Evolutionary conservation across 2,329 filamentous ascomycete genomes (phyloP).

Genomic region (Juglanconis sp.): DNA sequence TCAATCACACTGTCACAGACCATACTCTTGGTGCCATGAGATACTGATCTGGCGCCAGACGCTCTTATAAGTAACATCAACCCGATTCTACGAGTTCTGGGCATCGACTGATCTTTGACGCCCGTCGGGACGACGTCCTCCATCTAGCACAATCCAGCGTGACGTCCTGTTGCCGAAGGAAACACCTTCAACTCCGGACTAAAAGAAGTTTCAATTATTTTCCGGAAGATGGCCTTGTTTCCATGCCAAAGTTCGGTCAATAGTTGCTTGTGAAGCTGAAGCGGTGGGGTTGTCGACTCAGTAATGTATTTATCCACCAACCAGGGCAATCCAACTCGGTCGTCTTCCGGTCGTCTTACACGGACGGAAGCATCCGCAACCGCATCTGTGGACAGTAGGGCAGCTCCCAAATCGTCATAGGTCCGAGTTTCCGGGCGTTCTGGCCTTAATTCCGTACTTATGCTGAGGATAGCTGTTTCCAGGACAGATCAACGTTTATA

Average conservation of each 20-base stretch:
- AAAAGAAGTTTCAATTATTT: not conserved
- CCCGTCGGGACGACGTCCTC: not conserved
- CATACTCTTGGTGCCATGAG: not conserved
- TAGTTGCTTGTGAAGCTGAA: not conserved
- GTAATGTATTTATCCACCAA: slow-evolving; percentile 16
- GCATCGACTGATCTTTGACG: no score
- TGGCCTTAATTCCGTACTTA: not conserved
- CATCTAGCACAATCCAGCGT: not conserved
- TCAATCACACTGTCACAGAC: not conserved
- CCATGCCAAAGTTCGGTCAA: not conserved
- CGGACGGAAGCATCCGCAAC: slow-evolving; percentile 4
- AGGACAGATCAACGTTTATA: no score
- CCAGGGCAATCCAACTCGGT: not conserved
- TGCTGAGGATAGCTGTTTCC: no score
- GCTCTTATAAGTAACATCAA: not conserved
- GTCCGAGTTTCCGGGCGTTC: not conserved
- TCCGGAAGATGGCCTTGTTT: not conserved
- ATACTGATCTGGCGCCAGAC: not conserved
- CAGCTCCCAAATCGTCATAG: not conserved
- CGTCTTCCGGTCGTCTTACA: not conserved
- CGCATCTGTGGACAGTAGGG: not conserved
- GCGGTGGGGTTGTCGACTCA: not conserved
- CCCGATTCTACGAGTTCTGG: no score
- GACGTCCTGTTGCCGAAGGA: not conserved
- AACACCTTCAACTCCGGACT: not conserved